These are phyloP conservation scores for Orbilia ellipsospora DNA, from an alignment of 2,329 filamentous ascomycete genomes.

Conservation along the genomic window DNA sequence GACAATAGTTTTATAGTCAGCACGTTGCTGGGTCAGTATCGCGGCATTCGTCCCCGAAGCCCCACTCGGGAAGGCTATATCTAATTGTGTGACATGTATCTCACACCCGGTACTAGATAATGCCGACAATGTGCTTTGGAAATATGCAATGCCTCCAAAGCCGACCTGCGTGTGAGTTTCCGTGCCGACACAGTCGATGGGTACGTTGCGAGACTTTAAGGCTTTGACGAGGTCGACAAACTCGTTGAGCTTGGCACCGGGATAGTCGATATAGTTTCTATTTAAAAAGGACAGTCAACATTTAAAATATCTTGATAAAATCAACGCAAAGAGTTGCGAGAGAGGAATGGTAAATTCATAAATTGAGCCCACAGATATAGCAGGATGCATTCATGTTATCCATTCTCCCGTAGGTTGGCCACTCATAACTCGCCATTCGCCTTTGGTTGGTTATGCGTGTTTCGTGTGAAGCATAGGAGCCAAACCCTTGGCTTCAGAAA, in stretches of 20 bases:
- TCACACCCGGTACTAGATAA: slow-evolving; percentile 64
- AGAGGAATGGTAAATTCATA: too few species aligned
- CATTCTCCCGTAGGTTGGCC: too few species aligned
- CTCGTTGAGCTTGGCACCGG: slow-evolving; percentile 11
- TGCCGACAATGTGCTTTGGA: slow-evolving; percentile 52
- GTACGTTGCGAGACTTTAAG: slow-evolving; percentile 21
- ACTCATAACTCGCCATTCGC: too few species aligned
- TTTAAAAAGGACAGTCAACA: not conserved
- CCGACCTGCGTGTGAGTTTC: slow-evolving; percentile 53
- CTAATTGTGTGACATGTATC: slow-evolving; percentile 74
- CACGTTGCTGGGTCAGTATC: slow-evolving; percentile 58
- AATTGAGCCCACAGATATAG: too few species aligned
- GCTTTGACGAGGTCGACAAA: slow-evolving; percentile 21
- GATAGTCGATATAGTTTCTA: slow-evolving; percentile 19
- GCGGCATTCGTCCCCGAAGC: slow-evolving; percentile 64
- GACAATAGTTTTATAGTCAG: slow-evolving; percentile 62
- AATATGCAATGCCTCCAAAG: slow-evolving; percentile 62
- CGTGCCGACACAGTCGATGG: slow-evolving; percentile 30
- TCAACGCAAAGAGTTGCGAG: too few species aligned
- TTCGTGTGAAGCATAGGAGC: too few species aligned
- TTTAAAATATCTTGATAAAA: too few species aligned
- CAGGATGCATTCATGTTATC: too few species aligned
- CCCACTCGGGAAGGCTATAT: slow-evolving; percentile 69
- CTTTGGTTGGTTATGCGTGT: too few species aligned
- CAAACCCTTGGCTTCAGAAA: not conserved